A percentile compares a stretch with the other conserved stretches of the same genome.
phyloP scores from a whole-genome alignment of 2,329 filamentous ascomycete species.

The Fusarium robinianum region DNA sequence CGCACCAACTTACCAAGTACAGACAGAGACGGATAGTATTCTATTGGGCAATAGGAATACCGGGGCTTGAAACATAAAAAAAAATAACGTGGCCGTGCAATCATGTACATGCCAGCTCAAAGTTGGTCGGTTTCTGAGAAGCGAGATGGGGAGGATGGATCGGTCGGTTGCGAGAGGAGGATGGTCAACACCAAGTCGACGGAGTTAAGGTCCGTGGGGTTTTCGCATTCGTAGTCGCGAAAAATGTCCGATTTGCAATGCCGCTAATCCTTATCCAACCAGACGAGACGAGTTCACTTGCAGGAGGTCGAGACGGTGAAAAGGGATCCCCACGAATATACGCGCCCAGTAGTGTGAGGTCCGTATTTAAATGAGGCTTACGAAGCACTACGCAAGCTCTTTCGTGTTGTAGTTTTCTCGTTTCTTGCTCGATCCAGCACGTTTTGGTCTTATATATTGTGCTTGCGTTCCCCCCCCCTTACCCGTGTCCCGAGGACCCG shows the following conservation, averaged over 20 bases:
- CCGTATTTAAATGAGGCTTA: constrained; percentile 11
- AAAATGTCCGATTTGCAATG: constrained; percentile 33
- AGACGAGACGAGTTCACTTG: constrained; percentile 9
- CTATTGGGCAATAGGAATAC: too few species aligned
- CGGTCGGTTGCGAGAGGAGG: constrained; percentile 15
- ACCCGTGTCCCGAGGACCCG: too few species aligned
- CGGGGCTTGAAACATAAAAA: too few species aligned
- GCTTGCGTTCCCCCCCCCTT: too few species aligned
- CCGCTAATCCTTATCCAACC: constrained; percentile 18
- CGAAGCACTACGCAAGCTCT: constrained; percentile 2
- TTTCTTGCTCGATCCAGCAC: too few species aligned
- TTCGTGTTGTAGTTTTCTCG: too few species aligned
- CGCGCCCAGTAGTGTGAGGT: not conserved
- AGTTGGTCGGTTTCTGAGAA: constrained; percentile 11
- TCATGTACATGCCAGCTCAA: too few species aligned
- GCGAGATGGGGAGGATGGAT: constrained; percentile 19
- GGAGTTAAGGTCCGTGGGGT: constrained; percentile 30
- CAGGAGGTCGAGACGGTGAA: constrained; percentile 9
- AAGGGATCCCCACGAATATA: constrained; percentile 4
- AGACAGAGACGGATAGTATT: too few species aligned
- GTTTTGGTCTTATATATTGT: too few species aligned
- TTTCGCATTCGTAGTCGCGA: constrained; percentile 30
- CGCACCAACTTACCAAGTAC: too few species aligned
- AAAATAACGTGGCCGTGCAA: too few species aligned
- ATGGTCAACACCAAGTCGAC: constrained; percentile 15